Conservation (phyloP, 805 yeast genomes). For the Saccharomycopsis capsularis region DNA sequence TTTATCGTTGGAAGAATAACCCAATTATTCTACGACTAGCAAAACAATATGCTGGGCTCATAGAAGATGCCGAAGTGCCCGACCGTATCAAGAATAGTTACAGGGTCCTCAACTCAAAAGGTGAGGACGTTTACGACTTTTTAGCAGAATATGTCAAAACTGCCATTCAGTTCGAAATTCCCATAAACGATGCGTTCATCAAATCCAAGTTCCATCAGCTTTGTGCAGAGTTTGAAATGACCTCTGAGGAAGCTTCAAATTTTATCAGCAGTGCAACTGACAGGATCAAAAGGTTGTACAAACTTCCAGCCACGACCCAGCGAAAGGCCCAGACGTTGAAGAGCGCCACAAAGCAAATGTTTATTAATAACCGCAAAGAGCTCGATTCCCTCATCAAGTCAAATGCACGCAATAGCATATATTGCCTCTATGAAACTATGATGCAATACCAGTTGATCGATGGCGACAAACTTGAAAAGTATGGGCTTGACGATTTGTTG, state of each 20-base stretch:
- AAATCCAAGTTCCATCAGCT: conserved; percentile 7
- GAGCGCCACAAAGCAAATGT: conserved; percentile 10
- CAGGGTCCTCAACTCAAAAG: conserved; percentile 10
- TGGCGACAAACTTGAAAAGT: not conserved
- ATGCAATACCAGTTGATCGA: conserved; percentile 6
- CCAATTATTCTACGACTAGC: conserved; percentile 16
- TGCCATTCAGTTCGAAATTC: conserved; percentile 8
- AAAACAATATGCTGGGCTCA: conserved; percentile 17
- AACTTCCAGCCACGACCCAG: not conserved
- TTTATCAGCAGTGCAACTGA: not conserved
- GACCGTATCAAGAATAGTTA: conserved; percentile 15
- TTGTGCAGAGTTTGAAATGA: not conserved
- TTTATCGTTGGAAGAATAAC: conserved; percentile 17
- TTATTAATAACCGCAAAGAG: not conserved
- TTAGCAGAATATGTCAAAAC: conserved; percentile 7
- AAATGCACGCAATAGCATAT: conserved; percentile 1
- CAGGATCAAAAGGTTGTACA: not conserved
- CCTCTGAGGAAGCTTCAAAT: not conserved
- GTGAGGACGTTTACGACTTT: not conserved
- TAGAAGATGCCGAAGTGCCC: conserved; percentile 16
- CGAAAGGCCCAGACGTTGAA: not conserved
- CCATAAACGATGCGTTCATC: conserved; percentile 1
- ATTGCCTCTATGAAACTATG: not conserved
- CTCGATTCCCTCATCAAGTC: not conserved
- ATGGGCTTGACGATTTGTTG: not conserved